A percentile compares a stretch with the other conserved stretches of the same genome.
Conservation (phyloP, 345 rosid species). For the Dipteronia dyeriana region DNA sequence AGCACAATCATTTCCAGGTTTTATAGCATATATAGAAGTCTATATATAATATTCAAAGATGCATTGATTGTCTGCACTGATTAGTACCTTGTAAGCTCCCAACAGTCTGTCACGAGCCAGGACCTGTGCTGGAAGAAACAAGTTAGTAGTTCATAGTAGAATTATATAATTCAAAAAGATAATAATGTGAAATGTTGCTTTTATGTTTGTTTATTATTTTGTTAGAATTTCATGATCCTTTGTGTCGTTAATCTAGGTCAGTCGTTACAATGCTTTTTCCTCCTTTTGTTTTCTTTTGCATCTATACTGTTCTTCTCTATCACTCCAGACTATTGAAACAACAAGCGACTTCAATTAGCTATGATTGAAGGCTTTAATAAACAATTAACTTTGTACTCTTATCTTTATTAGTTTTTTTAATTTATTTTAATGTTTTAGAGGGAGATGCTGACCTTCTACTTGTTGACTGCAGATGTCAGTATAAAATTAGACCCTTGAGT, state of each 20-base stretch:
- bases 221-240: neutral
- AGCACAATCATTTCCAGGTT: neutral
- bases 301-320: neutral
- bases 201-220: neutral
- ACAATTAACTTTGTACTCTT: neutral
- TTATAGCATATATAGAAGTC: neutral
- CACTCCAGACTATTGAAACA: neutral
- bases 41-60: neutral
- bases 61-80: neutral
- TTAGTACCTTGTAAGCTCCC: slow-evolving; percentile 87
- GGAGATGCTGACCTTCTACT: neutral
- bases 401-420: neutral
- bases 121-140: slow-evolving; percentile 48
- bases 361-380: neutral
- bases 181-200: neutral
- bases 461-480: slow-evolving; percentile 8
- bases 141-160: slow-evolving; percentile 8
- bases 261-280: neutral
- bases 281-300: neutral
- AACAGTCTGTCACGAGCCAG: slow-evolving; percentile 91
- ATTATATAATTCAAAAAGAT: neutral
- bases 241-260: neutral
- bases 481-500: slow-evolving; percentile 1
- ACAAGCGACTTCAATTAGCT: neutral
- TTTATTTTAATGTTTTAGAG: neutral